A percentile compares a stretch with the other conserved stretches of the same genome.
Evolutionary conservation across 2,329 filamentous ascomycete species (phyloP).

Genomic region (Macroventuria anomochaeta): DNA sequence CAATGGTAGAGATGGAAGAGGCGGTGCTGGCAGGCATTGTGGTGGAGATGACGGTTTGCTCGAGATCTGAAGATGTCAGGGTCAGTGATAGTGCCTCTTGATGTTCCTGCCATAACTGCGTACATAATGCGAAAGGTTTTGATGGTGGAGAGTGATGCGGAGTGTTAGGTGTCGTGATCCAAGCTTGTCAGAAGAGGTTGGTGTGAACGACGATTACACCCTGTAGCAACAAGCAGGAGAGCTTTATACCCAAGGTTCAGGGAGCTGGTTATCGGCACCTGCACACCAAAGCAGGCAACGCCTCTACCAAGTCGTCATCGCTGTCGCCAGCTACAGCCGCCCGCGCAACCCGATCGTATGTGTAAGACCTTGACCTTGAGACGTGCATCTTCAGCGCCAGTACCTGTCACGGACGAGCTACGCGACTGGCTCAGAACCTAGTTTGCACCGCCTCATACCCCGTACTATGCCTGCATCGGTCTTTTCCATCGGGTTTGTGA

Average conservation of each 20-base stretch:
- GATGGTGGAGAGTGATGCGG: neutral
- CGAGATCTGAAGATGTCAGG: neutral
- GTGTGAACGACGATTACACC: neutral
- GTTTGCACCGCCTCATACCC: constrained; percentile 25
- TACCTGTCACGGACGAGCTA: constrained; percentile 3
- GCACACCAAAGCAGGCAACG: neutral
- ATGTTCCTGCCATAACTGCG: neutral
- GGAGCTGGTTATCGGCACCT: neutral
- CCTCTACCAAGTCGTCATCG: neutral
- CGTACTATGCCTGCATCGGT: neutral
- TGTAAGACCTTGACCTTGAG: constrained; percentile 11
- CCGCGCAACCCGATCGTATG: constrained; percentile 1
- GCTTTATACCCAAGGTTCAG: neutral
- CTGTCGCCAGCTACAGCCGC: constrained; percentile 13
- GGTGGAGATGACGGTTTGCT: neutral
- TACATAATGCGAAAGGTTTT: no score
- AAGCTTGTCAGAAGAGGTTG: neutral
- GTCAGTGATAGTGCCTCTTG: neutral
- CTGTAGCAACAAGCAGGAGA: neutral
- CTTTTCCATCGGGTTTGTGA: constrained; percentile 1
- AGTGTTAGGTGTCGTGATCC: neutral
- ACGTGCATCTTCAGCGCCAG: constrained; percentile 16
- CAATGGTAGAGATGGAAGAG: constrained; percentile 45
- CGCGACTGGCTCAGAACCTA: constrained; percentile 21
- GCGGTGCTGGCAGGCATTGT: constrained; percentile 45